These are phyloP conservation scores for Xylaria castorea DNA, from an alignment of 495 filamentous ascomycete genomes.

Conservation along the genomic window DNA sequence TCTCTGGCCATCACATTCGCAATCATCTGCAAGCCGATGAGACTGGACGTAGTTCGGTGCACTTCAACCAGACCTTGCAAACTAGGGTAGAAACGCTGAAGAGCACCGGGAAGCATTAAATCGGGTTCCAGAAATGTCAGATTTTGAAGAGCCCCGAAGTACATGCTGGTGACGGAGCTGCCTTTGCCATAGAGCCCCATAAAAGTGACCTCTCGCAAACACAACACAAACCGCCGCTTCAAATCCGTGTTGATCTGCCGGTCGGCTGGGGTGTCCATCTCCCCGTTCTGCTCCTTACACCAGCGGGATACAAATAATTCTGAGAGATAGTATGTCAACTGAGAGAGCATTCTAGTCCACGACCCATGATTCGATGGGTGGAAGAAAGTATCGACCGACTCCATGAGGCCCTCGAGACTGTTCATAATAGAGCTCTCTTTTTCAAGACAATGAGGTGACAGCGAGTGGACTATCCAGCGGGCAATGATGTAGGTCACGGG, in stretches of 20 bases:
- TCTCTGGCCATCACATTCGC: constrained; percentile 87
- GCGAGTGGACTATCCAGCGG: constrained; percentile 92
- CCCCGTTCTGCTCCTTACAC: constrained; percentile 92
- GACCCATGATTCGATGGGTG: constrained; percentile 94
- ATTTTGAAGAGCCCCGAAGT: constrained; percentile 85
- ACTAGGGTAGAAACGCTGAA: constrained; percentile 96
- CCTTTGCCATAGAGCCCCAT: constrained; percentile 99
- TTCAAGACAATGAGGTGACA: constrained; percentile 85
- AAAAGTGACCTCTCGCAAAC: constrained; percentile 90
- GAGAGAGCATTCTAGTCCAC: constrained; percentile 90
- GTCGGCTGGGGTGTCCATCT: constrained; percentile 82
- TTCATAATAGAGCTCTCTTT: constrained; percentile 79
- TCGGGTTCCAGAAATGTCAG: constrained; percentile 90
- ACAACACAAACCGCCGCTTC: constrained; percentile 88
- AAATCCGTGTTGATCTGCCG: constrained; percentile 78
- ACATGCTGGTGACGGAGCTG: constrained; percentile 86
- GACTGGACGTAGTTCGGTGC: constrained; percentile 91
- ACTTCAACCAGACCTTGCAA: constrained; percentile 97
- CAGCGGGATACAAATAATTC: constrained; percentile 98
- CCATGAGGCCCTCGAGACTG: constrained; percentile 89
- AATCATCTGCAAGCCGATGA: constrained; percentile 87
- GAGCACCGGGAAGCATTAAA: constrained; percentile 88
- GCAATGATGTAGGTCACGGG: constrained; percentile 90
- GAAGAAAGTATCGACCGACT: constrained; percentile 98
- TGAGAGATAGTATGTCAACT: constrained; percentile 89